These are phyloP conservation scores for Incumbomyces delicatus DNA, from an alignment of 2,329 filamentous ascomycete species.

Conservation along the genomic window DNA sequence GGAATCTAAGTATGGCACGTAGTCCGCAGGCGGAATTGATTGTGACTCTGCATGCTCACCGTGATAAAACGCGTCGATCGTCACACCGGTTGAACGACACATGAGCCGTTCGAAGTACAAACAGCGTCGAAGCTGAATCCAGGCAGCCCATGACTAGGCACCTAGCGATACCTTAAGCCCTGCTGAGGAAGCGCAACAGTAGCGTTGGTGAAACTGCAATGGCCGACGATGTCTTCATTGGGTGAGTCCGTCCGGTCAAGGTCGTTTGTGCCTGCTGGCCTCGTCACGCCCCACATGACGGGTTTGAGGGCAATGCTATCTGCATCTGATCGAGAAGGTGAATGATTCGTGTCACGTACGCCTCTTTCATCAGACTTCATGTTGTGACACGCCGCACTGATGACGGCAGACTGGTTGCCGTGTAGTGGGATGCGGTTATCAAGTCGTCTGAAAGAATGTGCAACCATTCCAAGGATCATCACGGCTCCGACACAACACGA, in stretches of 20 bases:
- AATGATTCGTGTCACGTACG: not conserved
- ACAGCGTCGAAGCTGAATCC: no score
- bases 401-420: conserved; percentile 4
- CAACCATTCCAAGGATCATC: conserved; percentile 1
- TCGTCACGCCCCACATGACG: conserved; percentile 5
- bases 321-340: not conserved
- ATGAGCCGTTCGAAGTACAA: no score
- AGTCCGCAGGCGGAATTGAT: no score
- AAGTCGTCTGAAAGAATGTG: conserved; percentile 3
- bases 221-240: not conserved
- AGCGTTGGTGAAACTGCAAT: conserved; percentile 2
- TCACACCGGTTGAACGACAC: no score
- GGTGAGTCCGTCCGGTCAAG: not conserved
- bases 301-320: conserved; percentile 1
- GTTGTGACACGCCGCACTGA: conserved; percentile 5
- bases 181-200: conserved; percentile 2
- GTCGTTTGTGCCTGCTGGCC: not conserved
- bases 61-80: no score
- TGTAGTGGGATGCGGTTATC: conserved; percentile 6
- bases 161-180: conserved; percentile 2
- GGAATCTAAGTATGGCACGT: no score
- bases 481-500: conserved; percentile 1
- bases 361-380: not conserved
- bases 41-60: no score
- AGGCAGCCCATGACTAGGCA: no score